Conservation (phyloP, 257 asterid genomes). For the Solanum chmielewskii region DNA sequence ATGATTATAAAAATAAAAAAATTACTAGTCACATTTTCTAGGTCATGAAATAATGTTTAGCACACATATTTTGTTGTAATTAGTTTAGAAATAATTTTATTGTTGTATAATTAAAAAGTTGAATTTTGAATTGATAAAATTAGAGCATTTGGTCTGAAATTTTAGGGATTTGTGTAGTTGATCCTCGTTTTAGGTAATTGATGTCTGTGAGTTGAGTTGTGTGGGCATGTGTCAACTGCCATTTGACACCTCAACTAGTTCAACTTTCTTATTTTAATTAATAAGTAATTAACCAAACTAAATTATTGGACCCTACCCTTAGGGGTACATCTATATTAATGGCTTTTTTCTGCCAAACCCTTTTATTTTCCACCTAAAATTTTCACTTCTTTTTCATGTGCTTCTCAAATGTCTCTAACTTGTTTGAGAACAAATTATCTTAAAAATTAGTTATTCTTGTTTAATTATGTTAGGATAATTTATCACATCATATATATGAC, state of each 20-base stretch:
- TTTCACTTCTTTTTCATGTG: background rate
- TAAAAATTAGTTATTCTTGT: too few relatives aligned
- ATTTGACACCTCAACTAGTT: constrained; percentile 41
- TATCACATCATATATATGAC: too few relatives aligned
- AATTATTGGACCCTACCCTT: background rate
- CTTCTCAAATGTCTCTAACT: too few relatives aligned
- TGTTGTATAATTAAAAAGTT: too few relatives aligned
- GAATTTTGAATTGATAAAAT: too few relatives aligned
- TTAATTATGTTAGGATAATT: too few relatives aligned
- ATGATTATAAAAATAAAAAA: background rate
- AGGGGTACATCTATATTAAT: background rate
- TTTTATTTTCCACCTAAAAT: background rate
- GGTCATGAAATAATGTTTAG: background rate
- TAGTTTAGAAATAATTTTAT: too few relatives aligned
- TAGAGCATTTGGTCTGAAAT: background rate
- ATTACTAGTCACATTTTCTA: background rate
- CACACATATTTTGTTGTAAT: background rate
- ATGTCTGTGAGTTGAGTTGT: background rate
- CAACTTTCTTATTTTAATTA: background rate
- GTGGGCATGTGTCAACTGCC: constrained; percentile 32
- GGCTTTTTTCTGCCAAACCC: background rate
- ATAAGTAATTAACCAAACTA: background rate
- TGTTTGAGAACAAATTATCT: too few relatives aligned
- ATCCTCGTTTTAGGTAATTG: background rate
- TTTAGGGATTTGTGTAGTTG: background rate